Percentiles rank a stretch among this genome's conserved stretches.
Conservation (phyloP, 2,329 filamentous ascomycete species). For the Cadophora sp. region DNA sequence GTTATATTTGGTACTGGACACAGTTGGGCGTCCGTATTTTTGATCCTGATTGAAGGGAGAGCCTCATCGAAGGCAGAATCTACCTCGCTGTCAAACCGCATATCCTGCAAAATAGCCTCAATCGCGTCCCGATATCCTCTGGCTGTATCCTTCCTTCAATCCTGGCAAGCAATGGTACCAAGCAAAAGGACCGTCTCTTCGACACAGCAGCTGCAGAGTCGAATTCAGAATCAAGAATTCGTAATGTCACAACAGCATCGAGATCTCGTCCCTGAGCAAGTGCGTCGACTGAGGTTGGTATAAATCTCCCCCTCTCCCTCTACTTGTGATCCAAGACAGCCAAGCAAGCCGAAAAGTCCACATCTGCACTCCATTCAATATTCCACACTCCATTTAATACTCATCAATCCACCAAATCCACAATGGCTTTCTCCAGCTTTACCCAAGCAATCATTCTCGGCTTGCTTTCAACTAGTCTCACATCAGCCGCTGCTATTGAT, state of each 20-base stretch:
- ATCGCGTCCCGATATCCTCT: neutral
- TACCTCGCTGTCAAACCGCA: neutral
- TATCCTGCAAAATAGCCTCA: neutral
- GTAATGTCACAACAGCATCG: neutral
- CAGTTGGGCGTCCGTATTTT: constrained; percentile 2
- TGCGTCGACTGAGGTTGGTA: neutral
- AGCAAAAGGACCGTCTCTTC: constrained; percentile 7
- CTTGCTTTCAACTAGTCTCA: neutral
- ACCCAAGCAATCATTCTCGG: constrained; percentile 1
- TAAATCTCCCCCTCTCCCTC: constrained; percentile 4
- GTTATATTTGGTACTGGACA: neutral
- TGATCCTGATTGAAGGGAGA: neutral
- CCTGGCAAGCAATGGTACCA: neutral
- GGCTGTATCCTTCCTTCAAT: neutral
- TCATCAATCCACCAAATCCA: neutral
- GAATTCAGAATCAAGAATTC: neutral
- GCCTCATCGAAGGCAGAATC: neutral
- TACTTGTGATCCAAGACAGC: neutral
- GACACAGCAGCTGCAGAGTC: constrained; percentile 3
- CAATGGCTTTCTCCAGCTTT: constrained; percentile 3
- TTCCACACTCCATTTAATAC: neutral
- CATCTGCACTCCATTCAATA: neutral
- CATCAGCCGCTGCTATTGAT: constrained; percentile 5
- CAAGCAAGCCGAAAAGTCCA: constrained; percentile 11
- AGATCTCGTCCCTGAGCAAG: neutral